Percentiles rank a stretch among this genome's conserved stretches.
Conservation (phyloP, 148 eudicot genomes). For the Amaranthus hypochondriacus region DNA sequence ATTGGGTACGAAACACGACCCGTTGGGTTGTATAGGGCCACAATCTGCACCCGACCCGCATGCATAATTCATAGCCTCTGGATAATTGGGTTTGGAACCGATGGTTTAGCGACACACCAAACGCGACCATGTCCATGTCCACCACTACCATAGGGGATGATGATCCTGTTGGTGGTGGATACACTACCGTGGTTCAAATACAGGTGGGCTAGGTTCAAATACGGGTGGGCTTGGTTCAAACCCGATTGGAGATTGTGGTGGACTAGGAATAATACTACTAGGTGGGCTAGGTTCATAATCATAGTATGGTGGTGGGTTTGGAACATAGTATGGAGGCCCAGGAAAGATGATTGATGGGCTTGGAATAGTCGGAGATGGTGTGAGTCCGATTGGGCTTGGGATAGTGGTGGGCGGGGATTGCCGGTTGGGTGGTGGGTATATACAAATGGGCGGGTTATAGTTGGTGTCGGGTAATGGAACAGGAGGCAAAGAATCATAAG, state of each 20-base stretch:
- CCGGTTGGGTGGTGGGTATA: conserved; percentile 22
- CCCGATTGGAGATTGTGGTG: neutral
- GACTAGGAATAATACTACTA: neutral
- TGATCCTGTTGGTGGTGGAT: conserved; percentile 16
- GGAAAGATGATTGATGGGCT: too few species aligned
- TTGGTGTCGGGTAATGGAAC: conserved; percentile 15
- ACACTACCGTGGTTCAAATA: conserved; percentile 22
- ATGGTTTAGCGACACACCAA: conserved; percentile 34
- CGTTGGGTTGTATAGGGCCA: conserved; percentile 45
- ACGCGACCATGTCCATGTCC: conserved; percentile 14
- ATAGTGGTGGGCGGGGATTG: conserved; percentile 13
- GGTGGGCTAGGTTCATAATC: too few species aligned
- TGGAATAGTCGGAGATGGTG: too few species aligned
- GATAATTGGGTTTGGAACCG: conserved; percentile 27
- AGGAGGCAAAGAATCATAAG: conserved; percentile 29
- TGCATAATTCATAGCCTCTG: conserved; percentile 34
- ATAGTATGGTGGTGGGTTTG: too few species aligned
- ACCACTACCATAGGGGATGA: neutral
- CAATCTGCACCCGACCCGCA: conserved; percentile 43
- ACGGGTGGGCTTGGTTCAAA: conserved; percentile 23
- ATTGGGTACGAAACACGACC: conserved; percentile 60
- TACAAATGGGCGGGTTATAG: conserved; percentile 23
- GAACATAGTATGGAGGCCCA: too few species aligned
- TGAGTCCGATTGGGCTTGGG: neutral
- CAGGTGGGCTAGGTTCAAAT: conserved; percentile 14